phyloP scores from a whole-genome alignment of 805 yeast genomes.

The Yarrowia sp. region DNA sequence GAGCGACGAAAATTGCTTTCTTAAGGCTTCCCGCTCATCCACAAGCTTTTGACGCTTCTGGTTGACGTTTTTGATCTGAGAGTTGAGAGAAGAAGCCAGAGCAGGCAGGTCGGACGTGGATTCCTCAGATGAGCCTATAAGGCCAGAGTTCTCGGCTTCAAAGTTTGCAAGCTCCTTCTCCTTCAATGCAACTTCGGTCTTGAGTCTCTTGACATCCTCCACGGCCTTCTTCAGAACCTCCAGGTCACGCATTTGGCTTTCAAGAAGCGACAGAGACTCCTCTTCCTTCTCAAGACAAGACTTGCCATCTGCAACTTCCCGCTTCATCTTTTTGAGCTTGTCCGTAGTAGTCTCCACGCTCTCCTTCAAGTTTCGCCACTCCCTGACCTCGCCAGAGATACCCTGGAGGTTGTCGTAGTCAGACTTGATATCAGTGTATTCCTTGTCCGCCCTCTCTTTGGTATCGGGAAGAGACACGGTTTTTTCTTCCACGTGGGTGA shows the following conservation, averaged over 20 bases:
- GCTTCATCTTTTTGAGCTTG: slow-evolving; percentile 39
- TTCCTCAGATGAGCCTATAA: slow-evolving; percentile 43
- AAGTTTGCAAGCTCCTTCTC: slow-evolving; percentile 45
- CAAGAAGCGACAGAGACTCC: slow-evolving; percentile 4
- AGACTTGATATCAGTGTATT: slow-evolving; percentile 44
- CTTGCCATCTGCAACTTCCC: slow-evolving; percentile 46
- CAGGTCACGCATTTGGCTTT: slow-evolving; percentile 34
- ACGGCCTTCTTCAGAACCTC: slow-evolving; percentile 48
- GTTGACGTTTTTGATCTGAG: slow-evolving; percentile 55
- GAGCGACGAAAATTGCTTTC: slow-evolving; percentile 55
- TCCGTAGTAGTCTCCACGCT: slow-evolving; percentile 40
- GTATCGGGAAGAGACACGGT: slow-evolving; percentile 50
- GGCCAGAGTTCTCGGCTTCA: slow-evolving; percentile 39
- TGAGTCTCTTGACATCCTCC: slow-evolving; percentile 45
- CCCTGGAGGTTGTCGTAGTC: slow-evolving; percentile 44
- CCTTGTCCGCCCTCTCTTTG: slow-evolving; percentile 48
- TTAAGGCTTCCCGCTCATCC: slow-evolving; percentile 56
- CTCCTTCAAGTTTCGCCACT: slow-evolving; percentile 28
- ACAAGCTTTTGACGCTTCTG: slow-evolving; percentile 47
- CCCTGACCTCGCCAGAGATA: slow-evolving; percentile 35
- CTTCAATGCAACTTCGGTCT: neutral
- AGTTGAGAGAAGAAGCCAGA: slow-evolving; percentile 50
- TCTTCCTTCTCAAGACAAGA: slow-evolving; percentile 43
- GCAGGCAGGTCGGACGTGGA: slow-evolving; percentile 43
- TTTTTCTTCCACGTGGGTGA: slow-evolving; percentile 46